A percentile compares a stretch with the other conserved stretches of the same genome.
phyloP scores from a whole-genome alignment of 257 asterid genomes.

The Catharanthus roseus region DNA sequence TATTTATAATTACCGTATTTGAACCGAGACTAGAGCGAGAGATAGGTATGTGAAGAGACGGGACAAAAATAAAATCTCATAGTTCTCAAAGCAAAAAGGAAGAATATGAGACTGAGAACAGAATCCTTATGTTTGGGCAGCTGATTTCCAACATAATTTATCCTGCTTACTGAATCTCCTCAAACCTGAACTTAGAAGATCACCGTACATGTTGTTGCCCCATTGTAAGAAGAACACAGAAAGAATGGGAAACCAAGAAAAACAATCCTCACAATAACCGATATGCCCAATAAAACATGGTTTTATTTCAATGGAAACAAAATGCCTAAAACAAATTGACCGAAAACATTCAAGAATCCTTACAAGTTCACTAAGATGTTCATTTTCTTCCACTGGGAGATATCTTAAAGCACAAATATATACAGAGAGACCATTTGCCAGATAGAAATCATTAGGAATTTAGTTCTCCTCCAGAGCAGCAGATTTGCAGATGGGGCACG shows the following conservation, averaged over 20 bases:
- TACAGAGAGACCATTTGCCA: constrained; percentile 21
- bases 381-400: constrained; percentile 24
- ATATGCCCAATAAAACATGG: neutral
- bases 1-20: too few relatives aligned
- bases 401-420: constrained; percentile 21
- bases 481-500: constrained; percentile 64
- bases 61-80: too few relatives aligned
- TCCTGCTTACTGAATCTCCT: too few relatives aligned
- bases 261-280: neutral
- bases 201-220: too few relatives aligned
- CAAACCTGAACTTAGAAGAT: too few relatives aligned
- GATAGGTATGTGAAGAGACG: too few relatives aligned
- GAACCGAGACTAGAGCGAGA: too few relatives aligned
- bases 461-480: constrained; percentile 44
- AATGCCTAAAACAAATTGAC: neutral
- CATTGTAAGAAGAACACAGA: neutral
- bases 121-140: too few relatives aligned
- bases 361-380: constrained; percentile 15
- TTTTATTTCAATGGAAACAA: constrained; percentile 1
- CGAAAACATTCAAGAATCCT: constrained; percentile 12
- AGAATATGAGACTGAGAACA: too few relatives aligned
- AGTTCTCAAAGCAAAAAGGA: too few relatives aligned
- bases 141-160: too few relatives aligned
- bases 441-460: constrained; percentile 9
- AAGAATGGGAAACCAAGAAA: neutral